phyloP scores from a whole-genome alignment of 768 basidiomycete genomes.

The Kockovaella imperatae region DNA sequence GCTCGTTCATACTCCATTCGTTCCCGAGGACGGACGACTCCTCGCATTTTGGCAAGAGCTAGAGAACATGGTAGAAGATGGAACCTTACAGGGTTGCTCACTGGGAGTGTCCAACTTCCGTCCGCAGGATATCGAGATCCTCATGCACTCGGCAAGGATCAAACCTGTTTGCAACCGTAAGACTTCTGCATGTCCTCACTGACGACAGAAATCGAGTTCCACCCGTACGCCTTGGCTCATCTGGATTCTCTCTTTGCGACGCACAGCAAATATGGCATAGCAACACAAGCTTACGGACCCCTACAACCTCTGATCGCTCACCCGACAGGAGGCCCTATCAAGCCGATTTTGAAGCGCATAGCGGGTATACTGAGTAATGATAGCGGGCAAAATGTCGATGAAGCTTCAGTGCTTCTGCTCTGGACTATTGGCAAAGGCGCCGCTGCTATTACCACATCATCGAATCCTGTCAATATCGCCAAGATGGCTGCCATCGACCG shows the following conservation, averaged over 20 bases:
- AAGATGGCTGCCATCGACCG: constrained; percentile 20
- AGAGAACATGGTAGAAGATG: constrained; percentile 21
- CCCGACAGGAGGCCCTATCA: constrained; percentile 32
- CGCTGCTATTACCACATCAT: constrained; percentile 32
- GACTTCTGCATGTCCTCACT: neutral
- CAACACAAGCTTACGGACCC: constrained; percentile 35
- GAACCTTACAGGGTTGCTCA: constrained; percentile 13
- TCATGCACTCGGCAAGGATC: constrained; percentile 35
- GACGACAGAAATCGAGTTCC: constrained; percentile 35
- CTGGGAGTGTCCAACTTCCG: constrained; percentile 42
- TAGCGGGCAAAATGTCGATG: constrained; percentile 27
- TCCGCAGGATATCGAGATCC: constrained; percentile 35
- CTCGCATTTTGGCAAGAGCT: constrained; percentile 20
- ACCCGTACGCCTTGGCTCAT: constrained; percentile 40
- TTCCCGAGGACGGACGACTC: constrained; percentile 34
- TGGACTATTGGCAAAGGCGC: constrained; percentile 38
- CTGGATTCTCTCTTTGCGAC: constrained; percentile 34
- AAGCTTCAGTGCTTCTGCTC: constrained; percentile 27
- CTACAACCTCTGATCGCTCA: constrained; percentile 30
- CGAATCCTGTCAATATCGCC: constrained; percentile 20
- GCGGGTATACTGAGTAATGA: constrained; percentile 20
- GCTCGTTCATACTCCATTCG: constrained; percentile 41
- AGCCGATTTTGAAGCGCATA: constrained; percentile 31
- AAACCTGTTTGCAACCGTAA: constrained; percentile 42
- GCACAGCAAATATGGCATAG: constrained; percentile 31